Evolutionary conservation across 805 yeast genomes (phyloP), one percentile per base, ranked within the genome.

Genomic region (Danielozyma ontarioensis): DNA sequence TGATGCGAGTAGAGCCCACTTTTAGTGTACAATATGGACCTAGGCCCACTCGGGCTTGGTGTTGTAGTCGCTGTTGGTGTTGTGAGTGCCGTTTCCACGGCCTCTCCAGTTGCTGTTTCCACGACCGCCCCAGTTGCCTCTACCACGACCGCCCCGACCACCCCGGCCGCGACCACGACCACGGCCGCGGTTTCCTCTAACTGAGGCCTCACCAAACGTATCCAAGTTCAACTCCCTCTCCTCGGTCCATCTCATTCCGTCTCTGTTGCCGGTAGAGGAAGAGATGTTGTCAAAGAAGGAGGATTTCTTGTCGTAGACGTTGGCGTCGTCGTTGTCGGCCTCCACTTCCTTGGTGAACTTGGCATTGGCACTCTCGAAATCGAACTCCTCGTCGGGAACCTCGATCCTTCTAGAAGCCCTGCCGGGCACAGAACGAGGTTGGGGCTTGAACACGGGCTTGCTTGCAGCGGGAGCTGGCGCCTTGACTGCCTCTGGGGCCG

Each of bases 201-300:
- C 70, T 14, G 78, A 69, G 5, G 80, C 60, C 59, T 83, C 83
- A 15, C 96, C 95, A 59, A 86, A 87, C 2, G 95, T 86, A 57
- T 85, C 95, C 59, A 77, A 50, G 55, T 87, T 87, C 51, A 84
- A 70, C 29, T 62, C 62, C 40, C 81, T 79, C 50, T 86, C 95
- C 45, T 80, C 83, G 29, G 72, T 64, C 79, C 94, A 81, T 50
- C 78, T 72, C 75, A 77, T 65, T 23, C 51, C 29, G 17, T 59
- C 51, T 31, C 70, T 70, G 33, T 71, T 74, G 29, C 54, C 64
- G 25, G 79, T 68, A 3, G 87, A 79, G 8, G 87, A 75, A 8
- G 95, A 83, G 36, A 90, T 76, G 40, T 74, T 76, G 59, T 93
- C 97, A 51, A 90, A 90, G 58, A 93, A 90, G 2, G 97, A 88